A percentile compares a stretch with the other conserved stretches of the same genome.
Conservation (phyloP, 176 grass and related monocot genomes). For the Avena eriantha region DNA sequence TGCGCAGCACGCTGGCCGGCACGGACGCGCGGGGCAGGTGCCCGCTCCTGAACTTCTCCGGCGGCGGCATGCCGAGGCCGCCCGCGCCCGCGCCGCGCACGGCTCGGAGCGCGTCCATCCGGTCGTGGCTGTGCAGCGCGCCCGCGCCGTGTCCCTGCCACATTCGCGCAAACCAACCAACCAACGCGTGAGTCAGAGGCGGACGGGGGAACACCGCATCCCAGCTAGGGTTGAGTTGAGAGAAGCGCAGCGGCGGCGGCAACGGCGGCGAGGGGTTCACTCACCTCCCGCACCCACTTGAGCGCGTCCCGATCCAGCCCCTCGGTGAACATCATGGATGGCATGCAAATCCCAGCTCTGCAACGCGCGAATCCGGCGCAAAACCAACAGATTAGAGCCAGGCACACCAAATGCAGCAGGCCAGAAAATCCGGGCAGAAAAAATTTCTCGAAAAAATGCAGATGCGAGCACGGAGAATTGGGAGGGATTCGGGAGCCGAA, state of each 20-base stretch:
- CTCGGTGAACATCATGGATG: slow-evolving; percentile 89
- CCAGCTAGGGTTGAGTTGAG: background rate
- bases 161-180: slow-evolving; percentile 27
- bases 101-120: slow-evolving; percentile 64
- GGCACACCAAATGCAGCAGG: slow-evolving; percentile 38
- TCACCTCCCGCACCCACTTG: slow-evolving; percentile 91
- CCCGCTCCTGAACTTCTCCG: slow-evolving; percentile 91
- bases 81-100: slow-evolving; percentile 35
- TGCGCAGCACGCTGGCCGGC: slow-evolving; percentile 37
- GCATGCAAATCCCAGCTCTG: slow-evolving; percentile 48
- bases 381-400: background rate
- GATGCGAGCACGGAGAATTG: slow-evolving; percentile 35
- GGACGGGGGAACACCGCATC: background rate
- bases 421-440: background rate
- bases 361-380: slow-evolving; percentile 35
- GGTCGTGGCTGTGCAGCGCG: slow-evolving; percentile 48
- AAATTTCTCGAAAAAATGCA: background rate
- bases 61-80: slow-evolving; percentile 81
- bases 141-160: slow-evolving; percentile 39
- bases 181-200: slow-evolving; percentile 42
- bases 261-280: slow-evolving; percentile 9
- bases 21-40: slow-evolving; percentile 69
- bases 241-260: background rate
- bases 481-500: slow-evolving; percentile 37
- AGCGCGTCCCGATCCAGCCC: slow-evolving; percentile 78